Conservation (phyloP, 1,139 yeast species). For the Geotrichum macrosporum region DNA sequence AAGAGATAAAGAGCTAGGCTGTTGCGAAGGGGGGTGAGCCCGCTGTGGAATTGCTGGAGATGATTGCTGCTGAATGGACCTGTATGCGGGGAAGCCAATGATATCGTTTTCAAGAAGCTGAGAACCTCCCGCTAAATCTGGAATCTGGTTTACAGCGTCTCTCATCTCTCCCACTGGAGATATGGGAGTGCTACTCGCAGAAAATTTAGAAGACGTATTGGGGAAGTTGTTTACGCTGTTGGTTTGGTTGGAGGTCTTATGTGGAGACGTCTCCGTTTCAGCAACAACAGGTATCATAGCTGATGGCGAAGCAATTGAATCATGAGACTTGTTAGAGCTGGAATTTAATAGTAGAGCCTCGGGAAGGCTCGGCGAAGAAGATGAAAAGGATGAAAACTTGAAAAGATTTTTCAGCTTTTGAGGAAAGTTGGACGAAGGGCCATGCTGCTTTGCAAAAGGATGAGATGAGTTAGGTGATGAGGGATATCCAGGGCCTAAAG, state of each 20-base stretch:
- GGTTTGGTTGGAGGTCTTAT: neutral
- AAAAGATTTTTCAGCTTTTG: conserved; percentile 34
- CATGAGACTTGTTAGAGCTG: neutral
- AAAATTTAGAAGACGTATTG: neutral
- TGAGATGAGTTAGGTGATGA: neutral
- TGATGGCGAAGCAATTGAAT: conserved; percentile 1
- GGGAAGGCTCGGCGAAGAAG: conserved; percentile 13
- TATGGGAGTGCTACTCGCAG: conserved; percentile 10
- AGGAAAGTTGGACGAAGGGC: conserved; percentile 26
- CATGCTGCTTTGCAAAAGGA: neutral
- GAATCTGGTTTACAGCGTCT: conserved; percentile 1
- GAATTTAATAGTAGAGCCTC: neutral
- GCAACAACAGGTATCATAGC: neutral
- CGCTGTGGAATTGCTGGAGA: too few species aligned
- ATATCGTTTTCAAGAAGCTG: conserved; percentile 17
- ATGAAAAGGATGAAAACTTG: conserved; percentile 27
- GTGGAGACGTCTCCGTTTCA: conserved; percentile 1
- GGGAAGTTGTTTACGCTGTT: neutral
- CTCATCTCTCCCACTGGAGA: conserved; percentile 5
- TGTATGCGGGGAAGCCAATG: conserved; percentile 14
- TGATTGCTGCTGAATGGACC: neutral
- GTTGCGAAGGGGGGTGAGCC: conserved; percentile 9
- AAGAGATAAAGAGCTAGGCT: conserved; percentile 13
- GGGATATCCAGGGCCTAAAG: neutral
- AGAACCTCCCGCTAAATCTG: neutral